phyloP scores from a whole-genome alignment of 495 filamentous ascomycete species.

The Venustampulla echinocandica region DNA sequence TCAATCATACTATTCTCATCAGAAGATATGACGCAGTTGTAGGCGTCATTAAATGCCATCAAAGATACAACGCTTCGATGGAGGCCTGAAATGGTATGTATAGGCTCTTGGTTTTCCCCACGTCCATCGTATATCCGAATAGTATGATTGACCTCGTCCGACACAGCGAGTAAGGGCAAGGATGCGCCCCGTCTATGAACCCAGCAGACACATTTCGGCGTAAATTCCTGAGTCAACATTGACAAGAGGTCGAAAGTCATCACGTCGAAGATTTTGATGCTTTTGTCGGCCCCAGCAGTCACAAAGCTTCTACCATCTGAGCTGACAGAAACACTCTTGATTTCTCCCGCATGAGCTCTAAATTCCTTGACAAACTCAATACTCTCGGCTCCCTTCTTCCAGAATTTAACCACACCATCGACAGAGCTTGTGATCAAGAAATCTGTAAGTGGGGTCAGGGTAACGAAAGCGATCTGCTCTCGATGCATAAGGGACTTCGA shows the following conservation, averaged over 20 bases:
- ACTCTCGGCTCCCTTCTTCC: constrained; percentile 88
- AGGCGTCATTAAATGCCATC: constrained; percentile 82
- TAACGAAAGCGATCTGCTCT: constrained; percentile 80
- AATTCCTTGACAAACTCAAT: constrained; percentile 99
- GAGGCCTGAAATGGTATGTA: constrained; percentile 65
- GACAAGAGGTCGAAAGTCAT: constrained; percentile 85
- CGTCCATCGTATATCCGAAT: constrained; percentile 86
- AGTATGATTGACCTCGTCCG: constrained; percentile 59
- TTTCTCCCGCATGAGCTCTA: constrained; percentile 78
- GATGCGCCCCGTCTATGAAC: constrained; percentile 83
- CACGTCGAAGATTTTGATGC: constrained; percentile 93
- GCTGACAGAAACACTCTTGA: constrained; percentile 72
- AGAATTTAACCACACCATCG: constrained; percentile 96
- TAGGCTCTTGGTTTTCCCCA: constrained; percentile 58
- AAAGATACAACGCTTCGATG: constrained; percentile 72
- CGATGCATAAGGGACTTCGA: constrained; percentile 98
- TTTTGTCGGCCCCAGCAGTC: constrained; percentile 76
- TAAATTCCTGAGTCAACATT: constrained; percentile 65
- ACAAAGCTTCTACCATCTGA: constrained; percentile 91
- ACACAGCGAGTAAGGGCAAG: constrained; percentile 79
- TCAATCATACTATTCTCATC: constrained; percentile 94
- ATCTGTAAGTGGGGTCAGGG: constrained; percentile 80
- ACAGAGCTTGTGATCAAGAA: constrained; percentile 89
- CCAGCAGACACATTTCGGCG: constrained; percentile 81
- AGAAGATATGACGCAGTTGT: constrained; percentile 80